Conservation (phyloP, 495 filamentous ascomycete species). For the Talaromyces stipitatus region DNA sequence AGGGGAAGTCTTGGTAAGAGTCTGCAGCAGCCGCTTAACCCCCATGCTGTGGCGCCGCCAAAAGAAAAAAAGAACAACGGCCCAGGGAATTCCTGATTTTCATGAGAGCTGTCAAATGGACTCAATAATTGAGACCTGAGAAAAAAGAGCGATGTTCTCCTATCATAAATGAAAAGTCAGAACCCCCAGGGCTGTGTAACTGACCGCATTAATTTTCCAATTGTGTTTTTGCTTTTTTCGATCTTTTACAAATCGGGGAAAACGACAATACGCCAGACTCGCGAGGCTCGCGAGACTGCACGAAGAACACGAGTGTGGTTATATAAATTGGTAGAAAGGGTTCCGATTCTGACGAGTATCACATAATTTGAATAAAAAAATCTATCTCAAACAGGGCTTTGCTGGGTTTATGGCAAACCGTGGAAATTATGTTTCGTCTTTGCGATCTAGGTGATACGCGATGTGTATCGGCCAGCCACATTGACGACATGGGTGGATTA, state of each 20-base stretch:
- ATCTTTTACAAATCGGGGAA: not conserved
- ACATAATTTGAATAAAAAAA: not conserved
- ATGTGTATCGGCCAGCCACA: not conserved
- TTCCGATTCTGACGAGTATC: not conserved
- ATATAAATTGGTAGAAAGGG: not conserved
- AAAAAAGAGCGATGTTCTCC: not conserved
- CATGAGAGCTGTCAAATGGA: not conserved
- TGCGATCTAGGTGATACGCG: not conserved
- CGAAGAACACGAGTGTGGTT: not conserved
- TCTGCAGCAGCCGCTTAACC: not conserved
- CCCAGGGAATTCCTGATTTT: not conserved
- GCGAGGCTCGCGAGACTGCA: not conserved
- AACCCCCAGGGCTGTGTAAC: not conserved
- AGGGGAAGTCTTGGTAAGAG: not conserved
- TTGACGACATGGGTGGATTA: constrained; percentile 1
- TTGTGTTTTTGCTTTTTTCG: not conserved
- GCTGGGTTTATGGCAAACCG: too few species aligned
- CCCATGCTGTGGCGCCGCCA: not conserved
- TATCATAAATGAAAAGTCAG: not conserved
- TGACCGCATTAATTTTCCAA: not conserved
- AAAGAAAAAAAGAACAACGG: not conserved
- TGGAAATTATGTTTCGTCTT: too few species aligned
- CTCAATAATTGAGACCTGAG: not conserved
- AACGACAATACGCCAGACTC: too few species aligned
- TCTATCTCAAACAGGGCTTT: not conserved